Conservation (phyloP, 305 asterid genomes). For the Fraxinus velutina region DNA sequence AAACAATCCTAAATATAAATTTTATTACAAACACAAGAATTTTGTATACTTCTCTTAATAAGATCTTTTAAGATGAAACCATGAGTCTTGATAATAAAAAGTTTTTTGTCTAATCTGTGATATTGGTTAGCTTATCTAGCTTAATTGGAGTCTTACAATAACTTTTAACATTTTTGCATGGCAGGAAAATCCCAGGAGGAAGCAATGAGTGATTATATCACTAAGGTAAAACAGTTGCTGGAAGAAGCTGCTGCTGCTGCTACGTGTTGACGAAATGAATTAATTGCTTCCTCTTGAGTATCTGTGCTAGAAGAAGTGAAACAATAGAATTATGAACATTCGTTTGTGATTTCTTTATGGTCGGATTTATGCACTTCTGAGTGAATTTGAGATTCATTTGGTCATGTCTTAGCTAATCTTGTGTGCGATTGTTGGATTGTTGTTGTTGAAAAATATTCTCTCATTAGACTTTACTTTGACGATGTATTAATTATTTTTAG, state of each 20-base stretch:
- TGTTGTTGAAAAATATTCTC: neutral
- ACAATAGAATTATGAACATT: neutral
- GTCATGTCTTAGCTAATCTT: neutral
- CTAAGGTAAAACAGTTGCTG: slow-evolving; percentile 86
- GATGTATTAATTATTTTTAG: too few species aligned
- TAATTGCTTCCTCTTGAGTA: neutral
- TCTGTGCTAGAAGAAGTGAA: neutral
- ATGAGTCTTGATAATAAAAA: neutral
- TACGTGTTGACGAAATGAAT: neutral
- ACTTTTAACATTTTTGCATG: neutral
- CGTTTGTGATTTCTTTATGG: neutral
- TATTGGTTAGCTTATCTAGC: neutral
- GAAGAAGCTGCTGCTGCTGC: slow-evolving; percentile 43
- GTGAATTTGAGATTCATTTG: neutral
- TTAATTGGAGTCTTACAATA: neutral
- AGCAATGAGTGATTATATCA: slow-evolving; percentile 78
- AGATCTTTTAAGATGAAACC: too few species aligned
- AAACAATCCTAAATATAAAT: too few species aligned
- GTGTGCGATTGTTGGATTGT: neutral
- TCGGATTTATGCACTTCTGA: neutral
- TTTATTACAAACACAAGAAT: too few species aligned
- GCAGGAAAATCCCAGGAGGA: slow-evolving; percentile 73
- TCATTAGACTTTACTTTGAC: neutral
- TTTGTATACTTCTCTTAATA: too few species aligned
- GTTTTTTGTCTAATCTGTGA: neutral